Percentiles rank a stretch among this genome's conserved stretches.
Conservation (phyloP, 768 basidiomycete species). For the Guyanaporus albipodus region DNA sequence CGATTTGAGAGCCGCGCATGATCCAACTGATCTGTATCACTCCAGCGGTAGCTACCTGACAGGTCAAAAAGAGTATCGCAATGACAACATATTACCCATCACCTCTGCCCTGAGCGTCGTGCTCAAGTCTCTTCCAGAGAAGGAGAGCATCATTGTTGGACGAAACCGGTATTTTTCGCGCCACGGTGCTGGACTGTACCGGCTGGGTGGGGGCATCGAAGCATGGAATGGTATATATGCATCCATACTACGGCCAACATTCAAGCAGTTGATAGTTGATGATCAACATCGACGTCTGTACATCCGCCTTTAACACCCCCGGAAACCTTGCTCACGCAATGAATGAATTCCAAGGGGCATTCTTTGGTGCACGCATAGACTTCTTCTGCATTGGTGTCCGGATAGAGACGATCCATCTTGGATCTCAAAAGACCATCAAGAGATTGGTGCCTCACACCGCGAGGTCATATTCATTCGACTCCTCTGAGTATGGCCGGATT, state of each 20-base stretch:
- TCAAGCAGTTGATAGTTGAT: slow-evolving; percentile 1
- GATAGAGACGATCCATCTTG: background rate
- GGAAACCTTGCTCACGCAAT: background rate
- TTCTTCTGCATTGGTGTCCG: background rate
- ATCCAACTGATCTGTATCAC: no score
- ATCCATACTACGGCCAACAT: background rate
- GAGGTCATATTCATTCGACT: background rate
- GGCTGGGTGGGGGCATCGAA: background rate
- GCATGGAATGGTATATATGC: background rate
- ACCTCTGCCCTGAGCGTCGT: background rate
- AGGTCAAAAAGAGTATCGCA: background rate
- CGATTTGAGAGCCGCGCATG: no score
- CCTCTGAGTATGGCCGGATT: background rate
- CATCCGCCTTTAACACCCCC: background rate
- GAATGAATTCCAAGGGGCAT: background rate
- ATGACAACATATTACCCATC: background rate
- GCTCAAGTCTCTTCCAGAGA: background rate
- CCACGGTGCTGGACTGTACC: background rate
- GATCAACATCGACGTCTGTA: background rate
- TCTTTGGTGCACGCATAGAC: background rate
- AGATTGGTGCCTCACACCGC: background rate
- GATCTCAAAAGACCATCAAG: background rate
- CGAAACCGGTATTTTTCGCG: background rate
- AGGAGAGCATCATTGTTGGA: background rate
- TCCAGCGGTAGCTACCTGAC: background rate